These are phyloP conservation scores for Kwoniella europaea DNA, from an alignment of 768 basidiomycete genomes.

Conservation along the genomic window DNA sequence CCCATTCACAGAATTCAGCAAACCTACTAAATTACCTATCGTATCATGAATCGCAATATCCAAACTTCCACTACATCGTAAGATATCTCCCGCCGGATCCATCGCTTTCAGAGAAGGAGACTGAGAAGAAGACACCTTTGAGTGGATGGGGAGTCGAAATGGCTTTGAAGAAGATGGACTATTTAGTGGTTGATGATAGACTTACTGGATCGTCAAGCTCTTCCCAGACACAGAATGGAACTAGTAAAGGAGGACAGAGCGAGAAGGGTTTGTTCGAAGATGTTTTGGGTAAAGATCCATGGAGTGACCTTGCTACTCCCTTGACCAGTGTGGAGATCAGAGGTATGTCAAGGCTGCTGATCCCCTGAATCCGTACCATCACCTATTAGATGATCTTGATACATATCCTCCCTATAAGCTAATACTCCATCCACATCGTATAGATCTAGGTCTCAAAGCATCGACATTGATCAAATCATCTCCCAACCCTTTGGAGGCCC, in stretches of 20 bases:
- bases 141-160: constrained; percentile 90
- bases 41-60: constrained; percentile 61
- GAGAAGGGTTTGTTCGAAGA: constrained; percentile 27
- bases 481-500: constrained; percentile 63
- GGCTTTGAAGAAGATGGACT: constrained; percentile 96
- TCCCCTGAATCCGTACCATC: neutral
- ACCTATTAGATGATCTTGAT: no score
- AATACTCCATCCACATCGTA: neutral
- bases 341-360: constrained; percentile 59
- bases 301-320: constrained; percentile 48
- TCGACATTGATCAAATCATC: constrained; percentile 75
- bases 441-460: constrained; percentile 71
- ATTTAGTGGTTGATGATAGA: constrained; percentile 89
- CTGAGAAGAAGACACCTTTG: constrained; percentile 57
- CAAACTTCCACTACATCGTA: constrained; percentile 73
- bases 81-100: constrained; percentile 66
- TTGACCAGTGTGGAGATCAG: constrained; percentile 61
- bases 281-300: constrained; percentile 48
- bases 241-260: neutral
- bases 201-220: constrained; percentile 23
- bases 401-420: neutral
- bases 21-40: constrained; percentile 70
- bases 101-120: constrained; percentile 29
- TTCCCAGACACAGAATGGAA: neutral
- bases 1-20: constrained; percentile 71